Conservation (phyloP, 805 yeast species). For the Deakozyma indianensis region DNA sequence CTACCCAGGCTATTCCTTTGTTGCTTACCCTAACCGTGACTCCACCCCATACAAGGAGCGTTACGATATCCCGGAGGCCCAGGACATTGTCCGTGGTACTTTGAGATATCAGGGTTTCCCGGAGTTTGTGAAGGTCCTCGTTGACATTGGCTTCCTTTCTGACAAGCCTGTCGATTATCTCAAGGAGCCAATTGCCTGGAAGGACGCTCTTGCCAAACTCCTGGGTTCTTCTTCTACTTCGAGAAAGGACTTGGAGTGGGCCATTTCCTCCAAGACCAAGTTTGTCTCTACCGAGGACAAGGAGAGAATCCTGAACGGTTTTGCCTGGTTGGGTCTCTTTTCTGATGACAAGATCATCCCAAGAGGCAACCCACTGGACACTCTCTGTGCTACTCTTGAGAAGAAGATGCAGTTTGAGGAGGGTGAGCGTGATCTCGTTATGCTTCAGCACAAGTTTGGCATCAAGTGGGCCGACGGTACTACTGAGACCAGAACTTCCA, state of each 20-base stretch:
- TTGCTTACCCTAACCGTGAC: constrained; percentile 96
- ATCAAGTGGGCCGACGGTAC: constrained; percentile 92
- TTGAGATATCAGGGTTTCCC: constrained; percentile 98
- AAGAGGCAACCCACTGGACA: constrained; percentile 88
- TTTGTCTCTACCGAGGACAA: constrained; percentile 74
- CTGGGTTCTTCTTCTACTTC: constrained; percentile 58
- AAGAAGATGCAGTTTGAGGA: constrained; percentile 89
- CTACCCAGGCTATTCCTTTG: constrained; percentile 90
- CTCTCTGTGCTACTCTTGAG: constrained; percentile 92
- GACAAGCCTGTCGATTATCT: constrained; percentile 57
- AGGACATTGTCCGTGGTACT: constrained; percentile 93
- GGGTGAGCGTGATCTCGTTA: constrained; percentile 90
- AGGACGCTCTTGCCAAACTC: constrained; percentile 64
- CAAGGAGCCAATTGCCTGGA: constrained; percentile 55
- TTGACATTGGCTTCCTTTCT: constrained; percentile 82
- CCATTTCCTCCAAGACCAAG: constrained; percentile 62
- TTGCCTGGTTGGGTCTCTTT: constrained; percentile 90
- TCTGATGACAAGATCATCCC: constrained; percentile 65
- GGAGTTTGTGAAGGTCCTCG: constrained; percentile 88
- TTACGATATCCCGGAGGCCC: constrained; percentile 92
- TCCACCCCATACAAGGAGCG: constrained; percentile 87
- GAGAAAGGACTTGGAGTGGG: constrained; percentile 60
- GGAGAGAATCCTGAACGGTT: constrained; percentile 74
- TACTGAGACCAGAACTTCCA: constrained; percentile 85
- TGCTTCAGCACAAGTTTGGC: constrained; percentile 95